Evolutionary conservation across 345 rosid genomes (phyloP).

Genomic region (Lepidium didymum): DNA sequence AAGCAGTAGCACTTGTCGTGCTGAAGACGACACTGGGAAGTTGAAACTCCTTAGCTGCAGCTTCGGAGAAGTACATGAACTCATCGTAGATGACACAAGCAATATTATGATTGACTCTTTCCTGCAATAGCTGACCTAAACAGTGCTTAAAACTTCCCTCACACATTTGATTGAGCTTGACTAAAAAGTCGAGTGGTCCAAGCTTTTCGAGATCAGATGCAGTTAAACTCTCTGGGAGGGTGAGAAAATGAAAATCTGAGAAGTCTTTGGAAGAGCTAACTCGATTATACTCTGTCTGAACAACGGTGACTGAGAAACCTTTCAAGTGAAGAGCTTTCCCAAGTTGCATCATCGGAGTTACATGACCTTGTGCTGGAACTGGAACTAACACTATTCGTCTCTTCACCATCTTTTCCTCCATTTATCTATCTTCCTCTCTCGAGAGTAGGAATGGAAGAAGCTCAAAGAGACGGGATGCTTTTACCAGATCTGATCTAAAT

Average conservation of each 20-base stretch:
- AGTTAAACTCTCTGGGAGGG: slow-evolving; percentile 34
- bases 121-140: slow-evolving; percentile 23
- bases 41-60: slow-evolving; percentile 28
- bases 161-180: slow-evolving; percentile 38
- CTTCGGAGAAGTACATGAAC: slow-evolving; percentile 37
- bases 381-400: slow-evolving; percentile 48
- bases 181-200: slow-evolving; percentile 4
- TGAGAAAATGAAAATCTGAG: slow-evolving; percentile 36
- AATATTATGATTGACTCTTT: slow-evolving; percentile 17
- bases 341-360: slow-evolving; percentile 67
- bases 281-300: slow-evolving; percentile 34
- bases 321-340: slow-evolving; percentile 45
- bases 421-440: background rate
- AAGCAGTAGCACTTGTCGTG: slow-evolving; percentile 28
- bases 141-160: slow-evolving; percentile 30
- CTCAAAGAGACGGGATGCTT: background rate
- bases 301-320: slow-evolving; percentile 55
- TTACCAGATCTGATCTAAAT: background rate
- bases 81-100: slow-evolving; percentile 50
- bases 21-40: slow-evolving; percentile 29
- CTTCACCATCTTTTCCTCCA: slow-evolving; percentile 1
- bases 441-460: background rate
- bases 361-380: slow-evolving; percentile 58
- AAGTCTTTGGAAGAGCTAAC: slow-evolving; percentile 31
- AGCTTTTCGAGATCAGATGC: slow-evolving; percentile 19